phyloP scores from a whole-genome alignment of 208 protist species.

The Leishmania turanica region DNA sequence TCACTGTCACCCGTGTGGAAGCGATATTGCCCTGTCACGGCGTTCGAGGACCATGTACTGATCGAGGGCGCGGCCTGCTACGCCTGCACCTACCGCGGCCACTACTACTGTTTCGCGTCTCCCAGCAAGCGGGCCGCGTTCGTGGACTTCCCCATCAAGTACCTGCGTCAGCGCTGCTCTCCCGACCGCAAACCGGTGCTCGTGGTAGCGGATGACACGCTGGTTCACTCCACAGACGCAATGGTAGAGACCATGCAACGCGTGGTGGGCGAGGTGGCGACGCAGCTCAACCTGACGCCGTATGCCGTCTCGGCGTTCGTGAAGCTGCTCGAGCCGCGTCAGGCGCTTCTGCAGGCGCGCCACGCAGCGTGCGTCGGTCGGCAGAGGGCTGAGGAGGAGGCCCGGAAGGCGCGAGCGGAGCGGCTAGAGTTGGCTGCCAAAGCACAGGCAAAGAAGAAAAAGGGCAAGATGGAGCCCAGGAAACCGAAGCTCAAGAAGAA shows the following conservation, averaged over 20 bases:
- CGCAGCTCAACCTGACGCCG: conserved; percentile 12
- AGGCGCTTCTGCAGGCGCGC: conserved; percentile 34
- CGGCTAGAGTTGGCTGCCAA: conserved; percentile 60
- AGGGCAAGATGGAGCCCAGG: conserved; percentile 42
- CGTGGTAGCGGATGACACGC: conserved; percentile 46
- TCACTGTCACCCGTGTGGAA: conserved; percentile 61
- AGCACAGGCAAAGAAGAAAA: conserved; percentile 45
- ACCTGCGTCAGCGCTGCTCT: conserved; percentile 40
- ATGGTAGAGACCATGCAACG: conserved; percentile 18
- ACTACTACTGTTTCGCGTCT: conserved; percentile 71
- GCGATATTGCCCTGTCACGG: conserved; percentile 86
- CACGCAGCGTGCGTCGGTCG: conserved; percentile 25
- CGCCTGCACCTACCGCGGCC: conserved; percentile 60
- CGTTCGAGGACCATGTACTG: conserved; percentile 61
- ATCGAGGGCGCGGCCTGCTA: conserved; percentile 74
- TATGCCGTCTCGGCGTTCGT: conserved; percentile 14
- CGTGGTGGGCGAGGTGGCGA: conserved; percentile 1
- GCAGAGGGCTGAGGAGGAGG: conserved; percentile 41
- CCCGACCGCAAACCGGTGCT: conserved; percentile 51
- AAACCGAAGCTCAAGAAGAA: conserved; percentile 38
- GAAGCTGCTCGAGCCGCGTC: conserved; percentile 21
- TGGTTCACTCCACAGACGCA: conserved; percentile 10
- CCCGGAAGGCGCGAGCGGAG: conserved; percentile 60
- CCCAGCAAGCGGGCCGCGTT: conserved; percentile 54
- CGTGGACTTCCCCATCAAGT: conserved; percentile 57